Evolutionary conservation across 2,329 filamentous ascomycete species (phyloP).

Genomic region (Didymella exigua): DNA sequence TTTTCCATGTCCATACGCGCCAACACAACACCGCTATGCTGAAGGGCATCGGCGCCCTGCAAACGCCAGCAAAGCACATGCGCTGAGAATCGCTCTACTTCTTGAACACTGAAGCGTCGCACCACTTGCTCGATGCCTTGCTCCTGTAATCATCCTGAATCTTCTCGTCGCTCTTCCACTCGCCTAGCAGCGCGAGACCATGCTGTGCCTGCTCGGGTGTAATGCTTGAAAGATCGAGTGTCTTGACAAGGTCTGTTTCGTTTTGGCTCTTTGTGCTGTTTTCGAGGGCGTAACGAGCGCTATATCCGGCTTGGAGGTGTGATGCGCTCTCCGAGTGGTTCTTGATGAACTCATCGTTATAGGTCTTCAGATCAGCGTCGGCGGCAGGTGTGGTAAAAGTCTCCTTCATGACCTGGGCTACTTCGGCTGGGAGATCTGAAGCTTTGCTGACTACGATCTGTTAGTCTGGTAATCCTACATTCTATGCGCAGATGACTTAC

Average conservation of each 20-base stretch:
- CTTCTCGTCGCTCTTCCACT: conserved; percentile 58
- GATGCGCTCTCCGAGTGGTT: conserved; percentile 66
- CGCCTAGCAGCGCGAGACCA: conserved; percentile 58
- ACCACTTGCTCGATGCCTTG: conserved; percentile 49
- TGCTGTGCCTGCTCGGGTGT: conserved; percentile 62
- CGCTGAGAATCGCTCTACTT: conserved; percentile 16
- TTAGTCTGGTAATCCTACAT: conserved; percentile 1
- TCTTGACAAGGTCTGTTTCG: conserved; percentile 67
- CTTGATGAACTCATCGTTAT: conserved; percentile 69
- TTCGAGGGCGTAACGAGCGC: conserved; percentile 64
- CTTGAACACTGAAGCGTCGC: conserved; percentile 46
- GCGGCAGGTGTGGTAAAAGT: conserved; percentile 68
- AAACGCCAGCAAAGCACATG: conserved; percentile 3
- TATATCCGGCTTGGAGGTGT: conserved; percentile 69
- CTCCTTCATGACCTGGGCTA: conserved; percentile 70
- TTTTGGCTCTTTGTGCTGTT: conserved; percentile 60
- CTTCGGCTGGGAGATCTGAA: conserved; percentile 66
- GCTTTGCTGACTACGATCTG: conserved; percentile 32
- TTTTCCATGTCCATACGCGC: not conserved
- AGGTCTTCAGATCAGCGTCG: conserved; percentile 62
- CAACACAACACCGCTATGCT: conserved; percentile 6
- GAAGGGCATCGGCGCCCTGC: not conserved
- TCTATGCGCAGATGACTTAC: conserved; percentile 35
- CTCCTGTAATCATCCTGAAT: conserved; percentile 57
- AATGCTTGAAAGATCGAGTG: conserved; percentile 59